Evolutionary conservation across 2,329 filamentous ascomycete species (phyloP).

Genomic region (Fusarium xylarioides): DNA sequence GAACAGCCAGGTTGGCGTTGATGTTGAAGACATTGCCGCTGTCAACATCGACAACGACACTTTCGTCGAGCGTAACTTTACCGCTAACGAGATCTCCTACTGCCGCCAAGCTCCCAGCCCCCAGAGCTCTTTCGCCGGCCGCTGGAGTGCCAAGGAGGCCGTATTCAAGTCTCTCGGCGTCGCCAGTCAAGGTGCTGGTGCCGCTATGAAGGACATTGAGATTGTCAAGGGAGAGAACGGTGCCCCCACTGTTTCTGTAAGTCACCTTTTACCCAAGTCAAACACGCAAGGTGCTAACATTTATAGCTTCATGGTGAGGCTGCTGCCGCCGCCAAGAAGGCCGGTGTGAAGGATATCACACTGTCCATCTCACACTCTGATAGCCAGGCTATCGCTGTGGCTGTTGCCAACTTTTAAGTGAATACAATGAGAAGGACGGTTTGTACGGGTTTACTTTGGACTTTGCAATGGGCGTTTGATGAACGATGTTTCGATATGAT

Average conservation of each 20-base stretch:
- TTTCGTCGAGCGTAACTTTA: slow-evolving; percentile 96
- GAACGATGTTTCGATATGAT: slow-evolving; percentile 40
- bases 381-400: slow-evolving; percentile 91
- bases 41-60: slow-evolving; percentile 95
- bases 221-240: slow-evolving; percentile 83
- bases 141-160: slow-evolving; percentile 98
- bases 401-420: slow-evolving; percentile 79
- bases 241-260: slow-evolving; percentile 85
- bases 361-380: slow-evolving; percentile 98
- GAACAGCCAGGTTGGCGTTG: slow-evolving; percentile 87
- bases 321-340: slow-evolving; percentile 81
- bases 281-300: slow-evolving; percentile 49
- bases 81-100: slow-evolving; percentile 82
- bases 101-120: slow-evolving; percentile 82
- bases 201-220: slow-evolving; percentile 93
- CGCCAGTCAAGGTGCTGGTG: slow-evolving; percentile 84
- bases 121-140: slow-evolving; percentile 90
- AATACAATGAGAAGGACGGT: slow-evolving; percentile 3
- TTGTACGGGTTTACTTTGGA: slow-evolving; percentile 32
- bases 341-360: slow-evolving; percentile 86
- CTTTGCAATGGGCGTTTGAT: slow-evolving; percentile 40
- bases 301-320: slow-evolving; percentile 85
- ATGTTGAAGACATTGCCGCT: slow-evolving; percentile 87
- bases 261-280: slow-evolving; percentile 45
- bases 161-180: slow-evolving; percentile 98